Evolutionary conservation across 2,329 filamentous ascomycete species (phyloP).

Genomic region (Botrytis aclada): DNA sequence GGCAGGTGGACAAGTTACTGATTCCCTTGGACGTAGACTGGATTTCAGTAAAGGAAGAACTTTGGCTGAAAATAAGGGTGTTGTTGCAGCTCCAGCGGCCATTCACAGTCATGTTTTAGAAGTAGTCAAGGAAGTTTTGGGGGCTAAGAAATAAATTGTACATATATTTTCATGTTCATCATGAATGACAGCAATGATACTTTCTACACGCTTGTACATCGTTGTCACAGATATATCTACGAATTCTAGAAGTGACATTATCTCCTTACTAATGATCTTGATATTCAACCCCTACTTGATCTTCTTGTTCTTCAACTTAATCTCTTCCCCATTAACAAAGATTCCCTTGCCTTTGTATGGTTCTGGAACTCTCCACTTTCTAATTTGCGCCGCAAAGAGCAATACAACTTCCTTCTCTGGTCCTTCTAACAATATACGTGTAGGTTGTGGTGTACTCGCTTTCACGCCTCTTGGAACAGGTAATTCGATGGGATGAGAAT

Average conservation of each 20-base stretch:
- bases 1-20: constrained; percentile 87
- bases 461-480: constrained; percentile 78
- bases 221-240: constrained; percentile 14
- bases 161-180: neutral
- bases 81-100: constrained; percentile 78
- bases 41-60: constrained; percentile 88
- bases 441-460: constrained; percentile 86
- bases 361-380: constrained; percentile 86
- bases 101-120: constrained; percentile 74
- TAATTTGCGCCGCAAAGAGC: constrained; percentile 85
- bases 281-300: constrained; percentile 62
- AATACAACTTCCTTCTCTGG: constrained; percentile 82
- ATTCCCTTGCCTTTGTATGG: constrained; percentile 99
- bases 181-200: constrained; percentile 5
- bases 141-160: constrained; percentile 39
- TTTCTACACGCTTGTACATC: constrained; percentile 2
- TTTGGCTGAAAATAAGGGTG: constrained; percentile 85
- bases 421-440: constrained; percentile 85
- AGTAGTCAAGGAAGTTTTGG: constrained; percentile 77
- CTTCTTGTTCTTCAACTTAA: constrained; percentile 98
- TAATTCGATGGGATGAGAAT: constrained; percentile 92
- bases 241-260: constrained; percentile 25
- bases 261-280: constrained; percentile 29
- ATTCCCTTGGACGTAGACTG: constrained; percentile 78
- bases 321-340: constrained; percentile 95